A percentile compares a stretch with the other conserved stretches of the same genome.
Conservation (phyloP, 805 yeast species). For the Nakazawaea siamensis region DNA sequence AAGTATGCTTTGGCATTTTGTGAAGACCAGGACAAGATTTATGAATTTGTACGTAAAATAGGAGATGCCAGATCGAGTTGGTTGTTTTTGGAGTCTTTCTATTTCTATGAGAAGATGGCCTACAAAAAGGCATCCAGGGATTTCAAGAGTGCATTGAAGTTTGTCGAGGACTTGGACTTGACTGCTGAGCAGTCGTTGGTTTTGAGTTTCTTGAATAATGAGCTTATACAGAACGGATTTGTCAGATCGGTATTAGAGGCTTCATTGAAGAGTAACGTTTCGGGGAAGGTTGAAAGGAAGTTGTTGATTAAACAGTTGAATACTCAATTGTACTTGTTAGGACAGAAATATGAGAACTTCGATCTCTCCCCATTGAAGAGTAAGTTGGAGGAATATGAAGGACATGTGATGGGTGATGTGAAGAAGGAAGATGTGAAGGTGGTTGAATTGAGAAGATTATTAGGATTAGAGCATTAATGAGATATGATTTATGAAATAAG, state of each 20-base stretch:
- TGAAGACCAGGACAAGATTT: too few relatives aligned
- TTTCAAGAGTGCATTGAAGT: background rate
- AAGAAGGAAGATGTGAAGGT: background rate
- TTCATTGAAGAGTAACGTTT: background rate
- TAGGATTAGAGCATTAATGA: background rate
- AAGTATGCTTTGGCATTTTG: conserved; percentile 4
- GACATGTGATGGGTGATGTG: background rate
- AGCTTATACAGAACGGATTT: too few relatives aligned
- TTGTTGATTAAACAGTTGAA: too few relatives aligned
- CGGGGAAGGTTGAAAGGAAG: too few relatives aligned
- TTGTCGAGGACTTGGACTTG: too few relatives aligned
- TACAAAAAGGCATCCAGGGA: background rate
- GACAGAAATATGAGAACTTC: conserved; percentile 6
- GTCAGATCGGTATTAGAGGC: background rate
- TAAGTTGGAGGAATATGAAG: conserved; percentile 1
- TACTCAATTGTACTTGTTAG: too few relatives aligned
- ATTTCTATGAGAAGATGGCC: conserved; percentile 1
- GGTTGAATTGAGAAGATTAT: conserved; percentile 1
- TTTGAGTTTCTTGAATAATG: background rate
- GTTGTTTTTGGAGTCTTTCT: conserved; percentile 7
- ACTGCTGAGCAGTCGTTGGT: background rate
- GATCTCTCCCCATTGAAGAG: background rate
- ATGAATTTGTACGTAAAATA: too few relatives aligned
- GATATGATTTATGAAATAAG: too few relatives aligned
- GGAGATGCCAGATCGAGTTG: too few relatives aligned